These are phyloP conservation scores for Leccinum uliginosum DNA, from an alignment of 768 basidiomycete species.

Conservation along the genomic window DNA sequence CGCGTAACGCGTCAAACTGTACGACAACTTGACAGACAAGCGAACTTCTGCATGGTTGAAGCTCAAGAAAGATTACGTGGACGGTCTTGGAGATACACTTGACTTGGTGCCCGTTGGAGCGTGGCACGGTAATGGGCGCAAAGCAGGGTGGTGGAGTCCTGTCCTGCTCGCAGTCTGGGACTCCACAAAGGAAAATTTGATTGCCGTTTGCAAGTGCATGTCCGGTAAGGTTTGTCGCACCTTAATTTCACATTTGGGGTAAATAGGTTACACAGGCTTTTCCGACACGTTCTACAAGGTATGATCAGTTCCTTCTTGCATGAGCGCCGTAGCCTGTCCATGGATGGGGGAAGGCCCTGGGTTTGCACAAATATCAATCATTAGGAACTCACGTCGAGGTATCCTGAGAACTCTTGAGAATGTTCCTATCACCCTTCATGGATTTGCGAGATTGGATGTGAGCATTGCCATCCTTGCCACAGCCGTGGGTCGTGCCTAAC, in stretches of 20 bases:
- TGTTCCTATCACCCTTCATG: conserved; percentile 52
- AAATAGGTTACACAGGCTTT: conserved; percentile 52
- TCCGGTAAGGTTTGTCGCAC: conserved; percentile 48
- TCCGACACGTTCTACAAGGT: conserved; percentile 80
- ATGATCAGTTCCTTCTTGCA: background rate
- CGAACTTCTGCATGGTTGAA: conserved; percentile 86
- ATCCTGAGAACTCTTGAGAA: conserved; percentile 48
- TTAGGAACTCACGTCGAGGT: conserved; percentile 60
- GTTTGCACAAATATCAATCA: conserved; percentile 22
- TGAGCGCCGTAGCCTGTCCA: background rate
- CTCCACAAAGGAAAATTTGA: conserved; percentile 50
- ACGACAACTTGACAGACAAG: conserved; percentile 50
- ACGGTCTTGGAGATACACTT: conserved; percentile 69
- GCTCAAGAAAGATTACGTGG: conserved; percentile 89
- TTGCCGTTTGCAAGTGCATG: conserved; percentile 90
- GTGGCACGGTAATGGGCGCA: conserved; percentile 88
- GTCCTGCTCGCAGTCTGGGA: conserved; percentile 79
- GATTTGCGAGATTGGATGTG: conserved; percentile 66
- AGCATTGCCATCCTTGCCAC: conserved; percentile 13
- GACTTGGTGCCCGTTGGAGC: conserved; percentile 74
- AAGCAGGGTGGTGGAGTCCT: conserved; percentile 90
- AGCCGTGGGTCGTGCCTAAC: background rate
- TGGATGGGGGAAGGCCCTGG: background rate
- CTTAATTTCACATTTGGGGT: background rate
- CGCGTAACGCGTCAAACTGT: background rate